A percentile compares a stretch with the other conserved stretches of the same genome.
These are phyloP conservation scores for Helicostylum pulchrum DNA, from an alignment of 192 early-diverging fungal species.

Conservation along the genomic window DNA sequence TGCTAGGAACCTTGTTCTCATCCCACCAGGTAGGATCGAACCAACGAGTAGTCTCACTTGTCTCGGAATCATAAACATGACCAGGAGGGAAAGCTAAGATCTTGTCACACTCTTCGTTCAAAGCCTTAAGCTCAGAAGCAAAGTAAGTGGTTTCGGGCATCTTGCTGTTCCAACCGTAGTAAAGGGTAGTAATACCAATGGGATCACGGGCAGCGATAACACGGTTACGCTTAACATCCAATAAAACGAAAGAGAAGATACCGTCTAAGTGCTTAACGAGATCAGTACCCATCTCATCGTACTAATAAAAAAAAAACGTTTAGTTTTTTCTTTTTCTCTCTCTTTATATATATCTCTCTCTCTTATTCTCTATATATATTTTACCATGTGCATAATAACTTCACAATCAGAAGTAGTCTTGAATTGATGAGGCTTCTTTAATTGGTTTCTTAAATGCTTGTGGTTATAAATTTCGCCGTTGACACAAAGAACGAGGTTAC, in stretches of 20 bases:
- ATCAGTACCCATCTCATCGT: conserved; percentile 78
- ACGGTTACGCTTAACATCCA: conserved; percentile 77
- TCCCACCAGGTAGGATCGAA: conserved; percentile 93
- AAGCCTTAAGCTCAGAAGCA: conserved; percentile 90
- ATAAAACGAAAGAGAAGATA: conserved; percentile 94
- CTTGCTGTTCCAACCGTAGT: conserved; percentile 83
- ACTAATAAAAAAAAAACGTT: conserved; percentile 45
- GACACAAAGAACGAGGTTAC: conserved; percentile 81
- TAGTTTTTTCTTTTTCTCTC: not conserved
- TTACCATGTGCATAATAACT: conserved; percentile 88
- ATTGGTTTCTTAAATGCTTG: conserved; percentile 69
- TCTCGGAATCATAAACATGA: conserved; percentile 82
- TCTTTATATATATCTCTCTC: conserved; percentile 6
- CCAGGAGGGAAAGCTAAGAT: conserved; percentile 98
- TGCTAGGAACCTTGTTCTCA: conserved; percentile 49
- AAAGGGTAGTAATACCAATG: conserved; percentile 97
- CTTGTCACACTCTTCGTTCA: conserved; percentile 96
- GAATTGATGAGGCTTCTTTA: conserved; percentile 74
- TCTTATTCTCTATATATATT: conserved; percentile 19
- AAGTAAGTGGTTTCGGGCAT: conserved; percentile 89
- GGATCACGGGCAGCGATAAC: conserved; percentile 93
- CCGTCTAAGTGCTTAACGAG: conserved; percentile 87
- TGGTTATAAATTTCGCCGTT: conserved; percentile 99
- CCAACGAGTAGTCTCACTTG: conserved; percentile 77
- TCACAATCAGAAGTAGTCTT: conserved; percentile 99